phyloP scores from a whole-genome alignment of 2,329 filamentous ascomycete genomes.

The Blastomyces gilchristii region DNA sequence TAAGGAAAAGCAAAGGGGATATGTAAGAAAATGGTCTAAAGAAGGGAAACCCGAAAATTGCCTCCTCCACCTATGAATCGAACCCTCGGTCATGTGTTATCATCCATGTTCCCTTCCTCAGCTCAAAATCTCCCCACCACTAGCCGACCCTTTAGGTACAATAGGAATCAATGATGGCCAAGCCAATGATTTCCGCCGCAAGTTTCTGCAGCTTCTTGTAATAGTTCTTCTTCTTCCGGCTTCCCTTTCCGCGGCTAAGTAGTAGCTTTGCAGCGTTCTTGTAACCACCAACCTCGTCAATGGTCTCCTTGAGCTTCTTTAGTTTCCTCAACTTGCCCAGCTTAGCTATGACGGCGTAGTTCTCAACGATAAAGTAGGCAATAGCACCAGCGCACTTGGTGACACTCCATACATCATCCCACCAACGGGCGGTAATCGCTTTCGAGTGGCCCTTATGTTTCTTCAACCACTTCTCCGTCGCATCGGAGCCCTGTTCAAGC shows the following conservation, averaged over 20 bases:
- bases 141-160: background rate
- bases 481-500: background rate
- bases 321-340: background rate
- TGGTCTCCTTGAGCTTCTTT: background rate
- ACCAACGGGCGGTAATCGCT: background rate
- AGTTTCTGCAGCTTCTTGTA: background rate
- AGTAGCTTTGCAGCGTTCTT: background rate
- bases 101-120: background rate
- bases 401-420: background rate
- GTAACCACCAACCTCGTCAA: background rate
- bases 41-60: background rate
- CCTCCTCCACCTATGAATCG: background rate
- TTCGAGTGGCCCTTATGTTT: background rate
- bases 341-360: background rate
- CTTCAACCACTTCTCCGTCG: background rate
- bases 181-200: background rate
- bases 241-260: background rate
- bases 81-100: background rate
- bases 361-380: background rate
- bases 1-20: background rate
- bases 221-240: background rate
- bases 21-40: background rate
- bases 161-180: background rate
- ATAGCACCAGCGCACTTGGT: constrained; percentile 2
- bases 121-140: background rate